A percentile compares a stretch with the other conserved stretches of the same genome.
phyloP scores from a whole-genome alignment of 495 filamentous ascomycete species.

The Hypomontagnella monticulosa region DNA sequence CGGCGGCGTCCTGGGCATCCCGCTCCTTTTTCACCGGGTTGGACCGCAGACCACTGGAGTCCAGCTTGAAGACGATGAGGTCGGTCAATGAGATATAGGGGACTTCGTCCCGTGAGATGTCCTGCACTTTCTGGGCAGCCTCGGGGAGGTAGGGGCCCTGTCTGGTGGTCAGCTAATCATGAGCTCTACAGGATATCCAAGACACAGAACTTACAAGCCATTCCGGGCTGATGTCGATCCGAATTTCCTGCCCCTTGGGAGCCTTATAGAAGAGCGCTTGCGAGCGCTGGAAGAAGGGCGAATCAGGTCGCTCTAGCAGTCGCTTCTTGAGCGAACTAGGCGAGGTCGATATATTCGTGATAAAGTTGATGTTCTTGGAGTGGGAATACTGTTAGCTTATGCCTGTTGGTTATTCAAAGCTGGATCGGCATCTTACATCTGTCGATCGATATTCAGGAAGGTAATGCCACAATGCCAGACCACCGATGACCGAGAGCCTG shows the following conservation, averaged over 20 bases:
- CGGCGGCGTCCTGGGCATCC: constrained; percentile 33
- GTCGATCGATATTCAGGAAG: constrained; percentile 39
- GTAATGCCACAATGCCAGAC: constrained; percentile 40
- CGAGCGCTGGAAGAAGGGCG: constrained; percentile 35
- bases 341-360: constrained; percentile 35
- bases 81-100: constrained; percentile 42
- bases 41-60: constrained; percentile 35
- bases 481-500: constrained; percentile 39
- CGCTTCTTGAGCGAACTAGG: constrained; percentile 33
- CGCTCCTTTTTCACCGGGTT: constrained; percentile 30
- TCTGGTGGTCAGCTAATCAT: constrained; percentile 6
- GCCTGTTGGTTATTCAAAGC: neutral
- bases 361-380: constrained; percentile 41
- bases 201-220: constrained; percentile 36
- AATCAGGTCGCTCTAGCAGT: constrained; percentile 32
- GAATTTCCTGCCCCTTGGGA: constrained; percentile 28
- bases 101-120: constrained; percentile 25
- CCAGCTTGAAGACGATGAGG: constrained; percentile 42
- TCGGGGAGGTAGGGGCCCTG: constrained; percentile 40
- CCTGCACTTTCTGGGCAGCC: constrained; percentile 26
- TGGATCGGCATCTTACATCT: constrained; percentile 27
- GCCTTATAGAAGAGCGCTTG: constrained; percentile 32
- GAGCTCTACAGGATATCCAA: neutral
- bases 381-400: constrained; percentile 5
- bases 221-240: constrained; percentile 31